Conservation (phyloP, 23 red algal genomes). For the Gracilariopsis chorda region DNA sequence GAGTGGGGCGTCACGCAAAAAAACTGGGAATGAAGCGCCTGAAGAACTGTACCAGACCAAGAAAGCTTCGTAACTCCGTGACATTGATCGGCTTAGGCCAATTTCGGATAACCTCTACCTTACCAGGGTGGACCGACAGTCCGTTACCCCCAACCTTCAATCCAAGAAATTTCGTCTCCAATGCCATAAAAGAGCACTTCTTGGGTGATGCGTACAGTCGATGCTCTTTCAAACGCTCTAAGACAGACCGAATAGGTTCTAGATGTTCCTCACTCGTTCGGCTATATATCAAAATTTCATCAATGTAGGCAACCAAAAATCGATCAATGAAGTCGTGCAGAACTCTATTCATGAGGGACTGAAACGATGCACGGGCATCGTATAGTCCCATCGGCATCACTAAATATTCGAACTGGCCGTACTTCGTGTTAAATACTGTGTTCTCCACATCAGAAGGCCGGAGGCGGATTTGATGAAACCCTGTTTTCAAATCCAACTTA, state of each 20-base stretch:
- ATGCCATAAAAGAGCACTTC: not conserved
- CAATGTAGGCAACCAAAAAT: not conserved
- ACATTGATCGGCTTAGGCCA: not conserved
- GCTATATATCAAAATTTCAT: conserved; percentile 7
- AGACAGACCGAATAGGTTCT: not conserved
- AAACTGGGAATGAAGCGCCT: too few species aligned
- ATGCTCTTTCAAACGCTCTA: not conserved
- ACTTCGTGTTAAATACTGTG: not conserved
- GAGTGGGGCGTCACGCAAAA: not conserved
- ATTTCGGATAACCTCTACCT: not conserved
- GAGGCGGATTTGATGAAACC: too few species aligned
- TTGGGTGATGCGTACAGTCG: not conserved
- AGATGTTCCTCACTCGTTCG: not conserved
- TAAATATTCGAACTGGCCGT: conserved; percentile 3
- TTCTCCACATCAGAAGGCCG: too few species aligned
- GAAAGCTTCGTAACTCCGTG: not conserved
- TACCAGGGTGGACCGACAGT: not conserved
- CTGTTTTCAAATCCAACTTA: too few species aligned
- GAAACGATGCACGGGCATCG: not conserved
- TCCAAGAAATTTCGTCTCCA: not conserved
- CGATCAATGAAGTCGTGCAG: not conserved
- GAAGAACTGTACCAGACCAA: conserved; percentile 12
- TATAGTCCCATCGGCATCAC: conserved; percentile 3
- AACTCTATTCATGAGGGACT: conserved; percentile 5
- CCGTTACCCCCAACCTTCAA: not conserved